Evolutionary conservation across 208 protist species (phyloP).

Genomic region (Vickermania ingenoplastis): DNA sequence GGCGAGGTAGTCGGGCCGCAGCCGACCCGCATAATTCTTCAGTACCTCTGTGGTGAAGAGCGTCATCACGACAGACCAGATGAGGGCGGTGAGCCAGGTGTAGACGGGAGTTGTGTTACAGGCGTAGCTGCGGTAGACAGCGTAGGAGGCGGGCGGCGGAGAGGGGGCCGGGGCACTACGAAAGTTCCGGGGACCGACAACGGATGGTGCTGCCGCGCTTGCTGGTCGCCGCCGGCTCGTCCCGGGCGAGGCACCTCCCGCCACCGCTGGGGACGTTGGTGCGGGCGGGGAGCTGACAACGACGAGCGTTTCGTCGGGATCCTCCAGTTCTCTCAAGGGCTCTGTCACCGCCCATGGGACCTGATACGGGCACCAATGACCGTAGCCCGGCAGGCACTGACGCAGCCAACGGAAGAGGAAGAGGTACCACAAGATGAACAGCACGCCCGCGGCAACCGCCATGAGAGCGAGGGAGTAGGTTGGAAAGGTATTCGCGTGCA

Average conservation of each 20-base stretch:
- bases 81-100: constrained; percentile 44
- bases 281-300: not conserved
- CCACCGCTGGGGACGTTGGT: not conserved
- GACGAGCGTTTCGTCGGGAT: not conserved
- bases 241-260: not conserved
- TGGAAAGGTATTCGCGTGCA: constrained; percentile 41
- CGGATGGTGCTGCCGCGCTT: not conserved
- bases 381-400: constrained; percentile 18
- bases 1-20: constrained; percentile 83
- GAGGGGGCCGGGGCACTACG: not conserved
- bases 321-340: too few species aligned
- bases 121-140: not conserved
- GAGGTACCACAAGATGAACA: constrained; percentile 31
- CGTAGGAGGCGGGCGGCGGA: not conserved
- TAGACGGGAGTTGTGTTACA: constrained; percentile 22
- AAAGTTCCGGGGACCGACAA: not conserved
- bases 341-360: not conserved
- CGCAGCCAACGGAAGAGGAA: constrained; percentile 20
- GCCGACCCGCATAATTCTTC: constrained; percentile 82
- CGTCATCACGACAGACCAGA: constrained; percentile 32
- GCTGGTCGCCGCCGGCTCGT: not conserved
- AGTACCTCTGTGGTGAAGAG: constrained; percentile 26
- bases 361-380: not conserved
- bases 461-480: constrained; percentile 42
- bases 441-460: constrained; percentile 13